phyloP scores from a whole-genome alignment of 495 filamentous ascomycete genomes.

The Penicillium cosmopolitanum region DNA sequence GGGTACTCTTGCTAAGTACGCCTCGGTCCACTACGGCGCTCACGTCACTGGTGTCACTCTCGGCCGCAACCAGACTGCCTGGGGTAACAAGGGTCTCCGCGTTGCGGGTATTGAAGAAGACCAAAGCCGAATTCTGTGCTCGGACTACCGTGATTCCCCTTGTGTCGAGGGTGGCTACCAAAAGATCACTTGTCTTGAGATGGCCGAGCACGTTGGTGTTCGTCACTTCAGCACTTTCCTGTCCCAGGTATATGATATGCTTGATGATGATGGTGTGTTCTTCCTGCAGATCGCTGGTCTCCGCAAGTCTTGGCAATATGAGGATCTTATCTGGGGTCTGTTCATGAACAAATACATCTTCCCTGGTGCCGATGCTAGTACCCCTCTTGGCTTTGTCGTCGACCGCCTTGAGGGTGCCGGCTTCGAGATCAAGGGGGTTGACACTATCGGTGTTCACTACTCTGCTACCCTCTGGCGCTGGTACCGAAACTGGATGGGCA shows the following conservation, averaged over 20 bases:
- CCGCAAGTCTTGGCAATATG: slow-evolving; percentile 72
- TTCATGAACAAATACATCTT: slow-evolving; percentile 83
- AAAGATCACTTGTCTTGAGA: slow-evolving; percentile 76
- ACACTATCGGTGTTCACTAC: slow-evolving; percentile 96
- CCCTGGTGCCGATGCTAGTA: slow-evolving; percentile 70
- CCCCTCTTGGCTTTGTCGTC: slow-evolving; percentile 66
- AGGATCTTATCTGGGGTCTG: slow-evolving; percentile 74
- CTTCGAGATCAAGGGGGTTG: slow-evolving; percentile 64
- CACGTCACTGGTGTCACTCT: slow-evolving; percentile 68
- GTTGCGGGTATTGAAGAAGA: slow-evolving; percentile 61
- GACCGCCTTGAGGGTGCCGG: slow-evolving; percentile 68
- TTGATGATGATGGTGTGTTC: slow-evolving; percentile 72
- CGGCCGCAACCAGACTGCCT: slow-evolving; percentile 72
- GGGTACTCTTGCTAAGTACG: slow-evolving; percentile 71
- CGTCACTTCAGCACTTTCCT: slow-evolving; percentile 64
- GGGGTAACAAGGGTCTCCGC: slow-evolving; percentile 68
- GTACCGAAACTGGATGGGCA: slow-evolving; percentile 99
- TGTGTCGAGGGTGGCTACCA: slow-evolving; percentile 63
- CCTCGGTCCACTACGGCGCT: slow-evolving; percentile 65
- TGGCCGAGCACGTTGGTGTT: slow-evolving; percentile 77
- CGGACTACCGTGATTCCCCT: slow-evolving; percentile 71
- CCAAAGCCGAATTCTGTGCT: slow-evolving; percentile 67
- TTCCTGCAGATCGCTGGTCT: slow-evolving; percentile 74
- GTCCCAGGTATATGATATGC: slow-evolving; percentile 68
- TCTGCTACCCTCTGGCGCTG: slow-evolving; percentile 96